A percentile compares a stretch with the other conserved stretches of the same genome.
Conservation (phyloP, 306 rosid species). For the Prunus fruticosa region DNA sequence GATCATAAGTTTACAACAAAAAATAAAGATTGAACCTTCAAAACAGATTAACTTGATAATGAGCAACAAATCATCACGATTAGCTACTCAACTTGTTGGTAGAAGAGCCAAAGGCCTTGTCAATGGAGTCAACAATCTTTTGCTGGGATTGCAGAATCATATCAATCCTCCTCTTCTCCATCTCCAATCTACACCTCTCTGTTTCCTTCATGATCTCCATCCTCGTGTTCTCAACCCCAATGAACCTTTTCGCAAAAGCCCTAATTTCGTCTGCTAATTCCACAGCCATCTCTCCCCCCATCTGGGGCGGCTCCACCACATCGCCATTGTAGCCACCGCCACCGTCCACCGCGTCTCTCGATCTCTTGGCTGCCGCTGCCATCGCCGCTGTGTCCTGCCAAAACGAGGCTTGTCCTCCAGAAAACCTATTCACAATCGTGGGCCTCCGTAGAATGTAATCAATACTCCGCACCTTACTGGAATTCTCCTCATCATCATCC, state of each 20-base stretch:
- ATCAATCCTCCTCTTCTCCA: conserved; percentile 69
- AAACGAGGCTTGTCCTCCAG: neutral
- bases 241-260: conserved; percentile 49
- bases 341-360: conserved; percentile 16
- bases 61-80: neutral
- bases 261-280: conserved; percentile 61
- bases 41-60: neutral
- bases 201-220: conserved; percentile 81
- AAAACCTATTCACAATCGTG: conserved; percentile 11
- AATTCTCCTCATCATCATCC: conserved; percentile 10
- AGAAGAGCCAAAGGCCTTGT: conserved; percentile 52
- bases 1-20: neutral
- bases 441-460: conserved; percentile 43
- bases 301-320: conserved; percentile 7
- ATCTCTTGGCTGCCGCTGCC: conserved; percentile 20
- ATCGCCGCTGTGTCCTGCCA: conserved; percentile 13
- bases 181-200: conserved; percentile 65
- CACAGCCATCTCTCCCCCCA: conserved; percentile 26
- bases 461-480: conserved; percentile 41
- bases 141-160: conserved; percentile 65
- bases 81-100: conserved; percentile 36
- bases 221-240: conserved; percentile 74
- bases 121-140: conserved; percentile 71
- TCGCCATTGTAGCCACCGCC: neutral
- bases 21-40: neutral